Percentiles rank a stretch among this genome's conserved stretches.
These are phyloP conservation scores for Venturia aucupariae DNA, from an alignment of 2,329 filamentous ascomycete genomes.

Conservation along the genomic window DNA sequence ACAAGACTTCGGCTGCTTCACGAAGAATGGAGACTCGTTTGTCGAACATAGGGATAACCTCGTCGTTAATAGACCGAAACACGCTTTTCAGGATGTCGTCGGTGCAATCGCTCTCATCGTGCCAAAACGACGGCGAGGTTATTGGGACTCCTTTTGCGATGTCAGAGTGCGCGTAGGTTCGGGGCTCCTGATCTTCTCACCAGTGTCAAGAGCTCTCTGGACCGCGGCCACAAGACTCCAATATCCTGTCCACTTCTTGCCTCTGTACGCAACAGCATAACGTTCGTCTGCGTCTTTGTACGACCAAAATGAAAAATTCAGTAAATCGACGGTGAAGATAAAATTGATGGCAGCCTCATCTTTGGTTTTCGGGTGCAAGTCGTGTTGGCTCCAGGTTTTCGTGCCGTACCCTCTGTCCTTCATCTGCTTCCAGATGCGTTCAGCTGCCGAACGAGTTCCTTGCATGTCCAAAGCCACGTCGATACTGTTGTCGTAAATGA, in stretches of 20 bases:
- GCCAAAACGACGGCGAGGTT: slow-evolving; percentile 81
- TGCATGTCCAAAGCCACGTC: slow-evolving; percentile 84
- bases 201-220: slow-evolving; percentile 81
- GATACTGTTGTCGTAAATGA: slow-evolving; percentile 84
- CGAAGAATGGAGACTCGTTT: slow-evolving; percentile 71
- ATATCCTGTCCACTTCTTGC: slow-evolving; percentile 82
- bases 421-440: slow-evolving; percentile 72
- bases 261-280: slow-evolving; percentile 75
- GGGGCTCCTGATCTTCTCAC: slow-evolving; percentile 30
- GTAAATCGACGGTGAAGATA: slow-evolving; percentile 92
- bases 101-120: slow-evolving; percentile 64
- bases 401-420: slow-evolving; percentile 74
- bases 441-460: slow-evolving; percentile 73
- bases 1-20: slow-evolving; percentile 72
- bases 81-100: slow-evolving; percentile 64
- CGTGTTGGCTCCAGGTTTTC: slow-evolving; percentile 77
- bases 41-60: slow-evolving; percentile 75
- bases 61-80: slow-evolving; percentile 78
- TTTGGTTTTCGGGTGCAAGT: slow-evolving; percentile 77
- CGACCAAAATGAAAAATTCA: slow-evolving; percentile 98
- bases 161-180: not conserved
- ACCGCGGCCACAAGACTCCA: slow-evolving; percentile 86
- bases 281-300: slow-evolving; percentile 58
- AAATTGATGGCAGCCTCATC: slow-evolving; percentile 77
- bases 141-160: slow-evolving; percentile 63